Evolutionary conservation across 441 rosid species (phyloP), one percentile per base, ranked within the genome.

Genomic region (Syzygium syzygioides): DNA sequence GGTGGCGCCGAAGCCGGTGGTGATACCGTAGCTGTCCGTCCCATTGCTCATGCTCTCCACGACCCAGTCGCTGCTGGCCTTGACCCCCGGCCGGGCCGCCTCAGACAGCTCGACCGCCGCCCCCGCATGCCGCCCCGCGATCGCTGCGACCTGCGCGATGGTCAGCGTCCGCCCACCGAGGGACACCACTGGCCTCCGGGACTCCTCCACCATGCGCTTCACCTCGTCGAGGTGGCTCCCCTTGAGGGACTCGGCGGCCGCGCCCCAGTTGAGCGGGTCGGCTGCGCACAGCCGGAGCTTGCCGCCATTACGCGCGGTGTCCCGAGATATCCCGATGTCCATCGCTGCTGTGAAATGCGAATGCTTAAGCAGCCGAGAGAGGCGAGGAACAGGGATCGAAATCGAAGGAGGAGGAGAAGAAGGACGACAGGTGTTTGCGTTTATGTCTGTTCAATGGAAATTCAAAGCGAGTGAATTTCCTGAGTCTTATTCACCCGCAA

Each of bases 1-100:
- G 23, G 94, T 92, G 62, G 93, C 94, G 60, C 94, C 94, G 34
- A 93, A 92, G 50, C 94, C 94, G 54, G 94, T 93, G 50, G 94
- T 93, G 79, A 93, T 62, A 6, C 94, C 95, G 59, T 92, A 92
- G 26, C 91, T 92, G 59, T 93, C 95, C 3, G 92, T 93, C 14
- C 93, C 94, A 30, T 88, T 89, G 23, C 37, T 80, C 92, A 93
- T 89, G 55, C 92, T 93, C 57, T 93, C 93, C 93, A 91, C 90
- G 9, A 93, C 93, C 95, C 94, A 93, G 55, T 91, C 93, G 14
- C 93, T 91, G 89, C 95, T 93, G 34, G 94, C 93, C 89, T 92
- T 86, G 26, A 93, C 95, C 6, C 87, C 90, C 48, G 89, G 89
- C 9, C 91, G 90, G 34, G 94, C 90, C 5, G 9, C 90, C 86